Evolutionary conservation across 2,329 filamentous ascomycete genomes (phyloP), one percentile per base, ranked within the genome.

Genomic region (Daldinia sp.): DNA sequence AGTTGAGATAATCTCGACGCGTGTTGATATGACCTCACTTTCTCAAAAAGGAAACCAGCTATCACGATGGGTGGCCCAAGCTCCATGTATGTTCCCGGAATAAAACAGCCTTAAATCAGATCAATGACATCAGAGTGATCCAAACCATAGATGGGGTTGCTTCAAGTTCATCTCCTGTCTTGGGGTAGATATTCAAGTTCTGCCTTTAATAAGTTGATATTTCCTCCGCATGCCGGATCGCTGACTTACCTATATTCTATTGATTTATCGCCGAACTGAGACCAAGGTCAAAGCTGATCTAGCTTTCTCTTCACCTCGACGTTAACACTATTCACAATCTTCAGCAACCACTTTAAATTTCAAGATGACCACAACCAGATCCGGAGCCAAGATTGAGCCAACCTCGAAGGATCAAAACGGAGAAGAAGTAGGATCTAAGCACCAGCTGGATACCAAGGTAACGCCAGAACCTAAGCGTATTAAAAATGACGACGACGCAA

Each of bases 391-490:
- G 50, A 39, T 37, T 17, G 62, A 65, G 2, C 30, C 55, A 6
- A 37, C 23, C 8, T 41, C 53, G 17, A 57, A 60, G 43, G 61
- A 21, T 10, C 51, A 47, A 15, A 53, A 39, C 15, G 61, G 64
- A 7, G 47, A 63, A n/a, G 61, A 50, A 3, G 64, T 72, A 1
- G 75, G 77, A 7, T 72, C 72, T 10, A 80, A 80, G 68, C 77
- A 77, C 52, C 72, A 76, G 59, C 71, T 75, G 1, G 70, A 71
- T 39, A 62, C 63, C 13, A 70, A 72, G 45, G 64, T 70, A 4
- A 75, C 78, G 1, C 75, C 78, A 21, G 67, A 77, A 43, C 67
- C 77, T 10, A 81, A 83, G 69, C 78, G 78, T 21, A 72, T 74
- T n/a, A 77, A 75, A 58, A 74, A 70, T 53, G 67, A 66, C 8